These are phyloP conservation scores for Umbelopsis isabellina DNA, from an alignment of 192 early-diverging fungal genomes.

Conservation along the genomic window DNA sequence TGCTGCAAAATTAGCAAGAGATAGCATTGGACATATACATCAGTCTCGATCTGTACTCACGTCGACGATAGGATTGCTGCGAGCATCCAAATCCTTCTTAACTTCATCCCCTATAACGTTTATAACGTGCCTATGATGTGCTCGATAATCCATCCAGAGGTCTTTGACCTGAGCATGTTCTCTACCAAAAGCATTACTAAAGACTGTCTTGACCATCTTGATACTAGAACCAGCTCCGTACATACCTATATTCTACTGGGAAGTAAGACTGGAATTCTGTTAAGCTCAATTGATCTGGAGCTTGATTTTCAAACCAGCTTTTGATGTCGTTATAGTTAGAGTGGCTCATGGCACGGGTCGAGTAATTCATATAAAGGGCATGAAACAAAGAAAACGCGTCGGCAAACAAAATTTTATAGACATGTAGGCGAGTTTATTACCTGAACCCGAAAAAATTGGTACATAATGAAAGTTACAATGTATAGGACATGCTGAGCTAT, in stretches of 20 bases:
- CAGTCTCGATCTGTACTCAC: not conserved
- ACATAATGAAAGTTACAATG: no score
- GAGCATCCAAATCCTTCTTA: not conserved
- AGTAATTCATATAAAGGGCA: no score
- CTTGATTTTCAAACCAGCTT: not conserved
- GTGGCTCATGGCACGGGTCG: not conserved
- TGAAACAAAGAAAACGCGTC: no score
- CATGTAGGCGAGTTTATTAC: no score
- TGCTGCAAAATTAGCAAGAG: no score
- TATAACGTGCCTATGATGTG: not conserved
- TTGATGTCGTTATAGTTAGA: not conserved
- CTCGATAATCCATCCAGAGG: slow-evolving; percentile 18
- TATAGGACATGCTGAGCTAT: no score
- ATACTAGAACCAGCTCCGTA: no score
- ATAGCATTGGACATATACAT: no score
- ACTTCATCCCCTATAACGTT: not conserved
- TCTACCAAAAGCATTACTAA: not conserved
- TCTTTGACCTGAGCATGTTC: slow-evolving; percentile 14
- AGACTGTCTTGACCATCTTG: no score
- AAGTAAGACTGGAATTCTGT: not conserved
- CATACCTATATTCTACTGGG: slow-evolving; percentile 1
- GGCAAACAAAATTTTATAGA: no score
- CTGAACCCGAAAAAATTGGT: no score
- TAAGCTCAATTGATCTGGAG: not conserved
- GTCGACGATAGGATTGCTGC: not conserved